These are phyloP conservation scores for Dendrobium officinale DNA, from an alignment of 106 monocot species.

Conservation along the genomic window DNA sequence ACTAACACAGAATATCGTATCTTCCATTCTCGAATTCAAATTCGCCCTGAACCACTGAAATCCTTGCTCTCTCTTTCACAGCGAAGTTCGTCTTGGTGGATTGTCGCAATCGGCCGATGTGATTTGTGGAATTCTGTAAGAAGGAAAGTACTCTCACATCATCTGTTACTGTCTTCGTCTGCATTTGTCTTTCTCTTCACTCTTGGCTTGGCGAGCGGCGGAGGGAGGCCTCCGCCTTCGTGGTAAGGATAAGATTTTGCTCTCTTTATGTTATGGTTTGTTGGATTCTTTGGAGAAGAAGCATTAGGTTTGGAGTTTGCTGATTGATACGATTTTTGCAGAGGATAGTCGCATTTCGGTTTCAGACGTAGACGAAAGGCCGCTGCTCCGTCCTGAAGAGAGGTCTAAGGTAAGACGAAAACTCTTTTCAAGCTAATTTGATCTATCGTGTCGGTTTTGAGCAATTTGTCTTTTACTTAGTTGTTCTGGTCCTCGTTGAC, in stretches of 20 bases:
- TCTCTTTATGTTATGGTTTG: not conserved
- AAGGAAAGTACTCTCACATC: not conserved
- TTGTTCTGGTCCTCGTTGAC: not conserved
- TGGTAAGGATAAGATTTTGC: not conserved
- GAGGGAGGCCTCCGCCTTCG: not conserved
- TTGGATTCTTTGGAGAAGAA: not conserved
- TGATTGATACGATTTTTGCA: not conserved
- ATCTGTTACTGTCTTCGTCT: too few species aligned
- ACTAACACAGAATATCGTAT: not conserved
- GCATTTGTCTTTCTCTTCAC: not conserved
- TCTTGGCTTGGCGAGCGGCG: constrained; percentile 1
- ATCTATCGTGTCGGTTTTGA: not conserved
- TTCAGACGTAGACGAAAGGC: not conserved
- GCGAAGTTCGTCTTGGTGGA: not conserved
- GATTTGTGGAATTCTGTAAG: constrained; percentile 3
- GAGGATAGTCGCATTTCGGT: not conserved
- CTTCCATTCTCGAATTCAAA: not conserved
- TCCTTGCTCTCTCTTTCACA: not conserved
- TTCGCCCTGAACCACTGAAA: not conserved
- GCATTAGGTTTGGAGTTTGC: not conserved
- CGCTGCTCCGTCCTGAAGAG: not conserved
- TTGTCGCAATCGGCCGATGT: not conserved
- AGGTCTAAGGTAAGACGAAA: constrained; percentile 2
- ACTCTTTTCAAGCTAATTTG: not conserved
- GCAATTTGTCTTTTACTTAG: not conserved